Evolutionary conservation across 2,329 filamentous ascomycete species (phyloP).

Genomic region (Trichoderma koningiopsis): DNA sequence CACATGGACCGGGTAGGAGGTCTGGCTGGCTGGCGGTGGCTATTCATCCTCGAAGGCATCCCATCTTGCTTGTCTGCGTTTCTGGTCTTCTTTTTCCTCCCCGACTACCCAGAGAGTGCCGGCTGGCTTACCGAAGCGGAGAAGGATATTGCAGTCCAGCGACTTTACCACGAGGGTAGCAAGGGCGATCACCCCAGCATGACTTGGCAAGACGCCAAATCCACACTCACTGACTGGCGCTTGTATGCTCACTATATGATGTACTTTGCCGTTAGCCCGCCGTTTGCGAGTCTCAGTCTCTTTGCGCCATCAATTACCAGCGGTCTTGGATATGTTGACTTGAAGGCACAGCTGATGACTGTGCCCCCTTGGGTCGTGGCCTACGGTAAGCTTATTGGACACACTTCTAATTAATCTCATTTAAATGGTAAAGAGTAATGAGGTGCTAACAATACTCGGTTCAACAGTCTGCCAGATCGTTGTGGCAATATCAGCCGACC

Average conservation of each 20-base stretch:
- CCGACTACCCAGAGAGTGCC: conserved; percentile 67
- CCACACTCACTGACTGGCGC: conserved; percentile 65
- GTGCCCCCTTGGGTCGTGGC: conserved; percentile 66
- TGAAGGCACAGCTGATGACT: conserved; percentile 66
- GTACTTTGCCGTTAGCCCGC: conserved; percentile 54
- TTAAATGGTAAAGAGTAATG: not conserved
- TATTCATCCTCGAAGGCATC: conserved; percentile 65
- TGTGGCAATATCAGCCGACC: conserved; percentile 63
- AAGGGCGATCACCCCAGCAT: conserved; percentile 63
- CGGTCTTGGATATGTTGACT: conserved; percentile 52
- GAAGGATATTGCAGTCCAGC: conserved; percentile 53
- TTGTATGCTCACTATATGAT: conserved; percentile 68
- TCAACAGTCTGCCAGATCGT: conserved; percentile 43
- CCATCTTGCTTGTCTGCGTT: conserved; percentile 65
- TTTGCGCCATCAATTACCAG: conserved; percentile 64
- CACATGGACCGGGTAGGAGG: conserved; percentile 67
- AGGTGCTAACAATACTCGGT: not conserved
- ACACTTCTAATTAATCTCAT: not conserved
- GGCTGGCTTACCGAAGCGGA: conserved; percentile 63
- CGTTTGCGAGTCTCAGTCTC: conserved; percentile 61
- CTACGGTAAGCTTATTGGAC: conserved; percentile 45
- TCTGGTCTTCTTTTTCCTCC: conserved; percentile 66
- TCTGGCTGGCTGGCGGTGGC: conserved; percentile 69
- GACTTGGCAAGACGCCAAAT: conserved; percentile 68
- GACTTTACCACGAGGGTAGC: conserved; percentile 51